phyloP scores from a whole-genome alignment of 331 rosid genomes.

The Quercus lobata region DNA sequence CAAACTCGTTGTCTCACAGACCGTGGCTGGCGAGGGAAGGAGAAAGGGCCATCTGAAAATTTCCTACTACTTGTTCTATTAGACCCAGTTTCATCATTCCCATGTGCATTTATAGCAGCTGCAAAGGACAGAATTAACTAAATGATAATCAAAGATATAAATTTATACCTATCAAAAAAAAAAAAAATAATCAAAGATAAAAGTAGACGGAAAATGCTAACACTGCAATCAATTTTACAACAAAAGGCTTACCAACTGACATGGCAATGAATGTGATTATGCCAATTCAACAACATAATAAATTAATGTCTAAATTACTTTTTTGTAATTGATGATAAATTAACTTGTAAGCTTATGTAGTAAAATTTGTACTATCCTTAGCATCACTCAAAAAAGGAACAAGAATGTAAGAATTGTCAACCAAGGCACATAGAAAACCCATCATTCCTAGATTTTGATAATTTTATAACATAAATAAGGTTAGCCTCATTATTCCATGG shows the following conservation, averaged over 20 bases:
- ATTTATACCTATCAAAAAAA: no score
- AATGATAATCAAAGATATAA: neutral
- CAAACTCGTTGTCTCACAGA: constrained; percentile 71
- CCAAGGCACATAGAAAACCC: neutral
- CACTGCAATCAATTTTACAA: neutral
- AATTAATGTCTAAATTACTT: no score
- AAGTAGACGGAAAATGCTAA: constrained; percentile 15
- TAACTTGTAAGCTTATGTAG: no score
- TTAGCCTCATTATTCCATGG: neutral
- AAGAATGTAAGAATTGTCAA: neutral
- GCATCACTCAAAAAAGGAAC: neutral
- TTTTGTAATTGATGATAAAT: no score
- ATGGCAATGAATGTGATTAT: no score
- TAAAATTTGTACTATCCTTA: no score
- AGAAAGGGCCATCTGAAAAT: constrained; percentile 74
- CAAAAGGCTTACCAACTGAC: no score
- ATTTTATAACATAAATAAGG: neutral
- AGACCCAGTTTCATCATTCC: constrained; percentile 60
- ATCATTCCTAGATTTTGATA: neutral
- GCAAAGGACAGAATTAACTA: constrained; percentile 32
- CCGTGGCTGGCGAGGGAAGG: constrained; percentile 92
- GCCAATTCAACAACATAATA: no score
- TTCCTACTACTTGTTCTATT: constrained; percentile 57
- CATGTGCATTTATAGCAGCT: constrained; percentile 82
- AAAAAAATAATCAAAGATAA: neutral